Evolutionary conservation across 495 filamentous ascomycete species (phyloP).

Genomic region (Trichodelitschia bisporula): DNA sequence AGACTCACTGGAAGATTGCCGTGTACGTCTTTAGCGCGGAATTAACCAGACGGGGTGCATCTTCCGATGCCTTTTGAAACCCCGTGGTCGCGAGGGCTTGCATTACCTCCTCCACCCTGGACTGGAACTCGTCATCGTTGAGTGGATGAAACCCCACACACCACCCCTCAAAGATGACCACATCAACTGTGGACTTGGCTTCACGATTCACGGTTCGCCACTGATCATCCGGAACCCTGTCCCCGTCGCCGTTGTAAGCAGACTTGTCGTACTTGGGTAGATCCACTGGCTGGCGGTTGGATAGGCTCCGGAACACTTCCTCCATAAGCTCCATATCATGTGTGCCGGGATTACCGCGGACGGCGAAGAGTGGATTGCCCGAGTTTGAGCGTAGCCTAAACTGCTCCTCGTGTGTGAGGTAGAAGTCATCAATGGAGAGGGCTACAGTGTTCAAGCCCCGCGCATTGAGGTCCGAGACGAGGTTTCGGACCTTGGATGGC

Average conservation of each 20-base stretch:
- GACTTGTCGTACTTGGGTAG: constrained; percentile 74
- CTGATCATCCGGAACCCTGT: constrained; percentile 32
- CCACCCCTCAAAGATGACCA: constrained; percentile 83
- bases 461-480: no score
- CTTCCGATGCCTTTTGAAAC: no score
- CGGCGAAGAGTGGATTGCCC: constrained; percentile 50
- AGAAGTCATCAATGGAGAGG: constrained; percentile 79
- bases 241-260: constrained; percentile 49
- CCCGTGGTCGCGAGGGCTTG: no score
- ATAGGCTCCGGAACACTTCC: constrained; percentile 36
- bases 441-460: constrained; percentile 47
- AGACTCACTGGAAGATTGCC: constrained; percentile 33
- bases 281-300: constrained; percentile 22
- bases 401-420: constrained; percentile 52
- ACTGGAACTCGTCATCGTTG: constrained; percentile 24
- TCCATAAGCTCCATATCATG: constrained; percentile 50
- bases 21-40: constrained; percentile 44
- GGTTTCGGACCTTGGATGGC: no score
- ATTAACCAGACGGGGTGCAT: constrained; percentile 52
- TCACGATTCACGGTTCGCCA: constrained; percentile 44
- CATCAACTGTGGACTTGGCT: constrained; percentile 24
- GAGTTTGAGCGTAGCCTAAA: constrained; percentile 34
- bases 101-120: constrained; percentile 20
- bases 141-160: constrained; percentile 63
- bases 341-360: constrained; percentile 65